These are phyloP conservation scores for Sicyos baderoa DNA, from an alignment of 306 rosid species.

Conservation along the genomic window DNA sequence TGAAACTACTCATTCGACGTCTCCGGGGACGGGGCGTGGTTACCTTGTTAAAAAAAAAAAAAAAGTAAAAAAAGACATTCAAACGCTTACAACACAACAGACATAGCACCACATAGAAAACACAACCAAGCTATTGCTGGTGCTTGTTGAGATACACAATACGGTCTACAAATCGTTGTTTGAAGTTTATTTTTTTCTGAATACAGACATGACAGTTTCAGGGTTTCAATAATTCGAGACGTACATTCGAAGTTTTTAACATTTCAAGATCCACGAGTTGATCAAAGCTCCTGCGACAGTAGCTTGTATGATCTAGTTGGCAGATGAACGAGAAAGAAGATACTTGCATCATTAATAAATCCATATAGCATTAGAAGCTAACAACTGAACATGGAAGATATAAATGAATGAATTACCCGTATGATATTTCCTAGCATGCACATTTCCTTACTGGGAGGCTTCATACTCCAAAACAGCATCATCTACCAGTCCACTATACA, in stretches of 20 bases:
- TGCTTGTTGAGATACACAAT: constrained; percentile 21
- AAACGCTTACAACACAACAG: not conserved
- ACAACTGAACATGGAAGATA: constrained; percentile 28
- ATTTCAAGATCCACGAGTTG: not conserved
- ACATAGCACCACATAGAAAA: constrained; percentile 5
- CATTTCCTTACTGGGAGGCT: constrained; percentile 48
- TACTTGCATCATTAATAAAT: constrained; percentile 25
- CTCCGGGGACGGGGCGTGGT: no score
- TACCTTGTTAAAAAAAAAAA: no score
- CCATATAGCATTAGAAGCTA: constrained; percentile 22
- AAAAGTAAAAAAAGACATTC: not conserved
- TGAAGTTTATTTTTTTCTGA: constrained; percentile 3
- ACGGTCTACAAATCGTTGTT: no score
- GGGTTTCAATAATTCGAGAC: not conserved
- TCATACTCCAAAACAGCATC: constrained; percentile 38
- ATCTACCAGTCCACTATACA: constrained; percentile 33
- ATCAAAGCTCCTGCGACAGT: no score
- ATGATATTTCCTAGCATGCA: not conserved
- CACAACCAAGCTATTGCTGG: not conserved
- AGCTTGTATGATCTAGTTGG: constrained; percentile 19
- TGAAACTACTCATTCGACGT: no score
- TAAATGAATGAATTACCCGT: constrained; percentile 43
- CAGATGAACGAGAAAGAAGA: constrained; percentile 41
- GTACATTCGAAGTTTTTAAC: not conserved
- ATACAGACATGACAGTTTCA: not conserved